Conservation (phyloP, 495 filamentous ascomycete genomes). For the Baudoinia panamericana region DNA sequence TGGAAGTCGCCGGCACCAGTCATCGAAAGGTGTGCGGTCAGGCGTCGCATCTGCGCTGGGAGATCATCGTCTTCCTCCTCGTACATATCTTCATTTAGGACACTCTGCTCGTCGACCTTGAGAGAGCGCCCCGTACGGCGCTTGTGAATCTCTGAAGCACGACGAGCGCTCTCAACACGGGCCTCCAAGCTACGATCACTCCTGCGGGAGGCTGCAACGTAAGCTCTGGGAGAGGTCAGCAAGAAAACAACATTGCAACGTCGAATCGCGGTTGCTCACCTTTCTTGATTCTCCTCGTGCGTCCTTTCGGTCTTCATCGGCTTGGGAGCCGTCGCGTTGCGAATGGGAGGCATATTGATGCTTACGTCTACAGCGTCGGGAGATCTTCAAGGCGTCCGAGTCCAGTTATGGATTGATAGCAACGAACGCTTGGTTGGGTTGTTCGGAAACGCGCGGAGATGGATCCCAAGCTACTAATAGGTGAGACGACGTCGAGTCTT, state of each 20-base stretch:
- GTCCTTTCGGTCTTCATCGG: slow-evolving; percentile 54
- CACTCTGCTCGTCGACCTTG: slow-evolving; percentile 75
- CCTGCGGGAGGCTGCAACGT: slow-evolving; percentile 86
- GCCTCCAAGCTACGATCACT: slow-evolving; percentile 84
- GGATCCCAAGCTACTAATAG: no score
- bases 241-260: background rate
- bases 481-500: no score
- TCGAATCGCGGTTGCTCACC: slow-evolving; percentile 34
- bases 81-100: slow-evolving; percentile 91
- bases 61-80: slow-evolving; percentile 78
- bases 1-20: slow-evolving; percentile 44
- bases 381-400: no score
- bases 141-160: slow-evolving; percentile 84
- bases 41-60: slow-evolving; percentile 37
- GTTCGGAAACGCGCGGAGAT: no score
- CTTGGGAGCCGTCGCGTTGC: slow-evolving; percentile 32
- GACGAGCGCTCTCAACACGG: slow-evolving; percentile 71
- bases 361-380: no score
- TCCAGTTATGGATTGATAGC: no score
- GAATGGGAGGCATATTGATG: slow-evolving; percentile 34
- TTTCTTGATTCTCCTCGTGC: slow-evolving; percentile 85
- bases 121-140: slow-evolving; percentile 73
- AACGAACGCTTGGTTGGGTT: no score
- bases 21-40: slow-evolving; percentile 43
- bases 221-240: slow-evolving; percentile 46